Percentiles rank a stretch among this genome's conserved stretches.
phyloP scores from a whole-genome alignment of 768 basidiomycete species.

The Hemileccinum rubropunctum region DNA sequence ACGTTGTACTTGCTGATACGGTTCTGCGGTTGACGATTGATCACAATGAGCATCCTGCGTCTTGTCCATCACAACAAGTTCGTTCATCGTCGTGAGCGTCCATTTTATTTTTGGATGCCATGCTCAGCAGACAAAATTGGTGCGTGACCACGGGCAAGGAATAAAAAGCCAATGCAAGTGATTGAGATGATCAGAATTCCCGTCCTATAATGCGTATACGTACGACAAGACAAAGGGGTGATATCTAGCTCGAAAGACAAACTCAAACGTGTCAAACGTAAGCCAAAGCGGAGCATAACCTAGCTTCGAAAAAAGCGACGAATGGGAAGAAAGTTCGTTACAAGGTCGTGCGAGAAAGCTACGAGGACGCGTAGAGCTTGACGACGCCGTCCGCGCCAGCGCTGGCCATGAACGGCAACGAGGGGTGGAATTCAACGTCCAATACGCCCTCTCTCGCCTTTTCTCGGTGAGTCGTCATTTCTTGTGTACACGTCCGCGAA shows the following conservation, averaged over 20 bases:
- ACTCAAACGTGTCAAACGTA: conserved; percentile 7
- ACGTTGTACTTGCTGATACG: not conserved
- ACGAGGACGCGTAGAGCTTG: conserved; percentile 87
- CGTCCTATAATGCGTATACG: conserved; percentile 26
- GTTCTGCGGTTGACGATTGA: not conserved
- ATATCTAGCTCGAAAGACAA: conserved; percentile 8
- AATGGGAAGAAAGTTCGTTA: not conserved
- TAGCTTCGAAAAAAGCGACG: not conserved
- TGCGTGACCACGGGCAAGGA: conserved; percentile 2
- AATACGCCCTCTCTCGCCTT: conserved; percentile 91
- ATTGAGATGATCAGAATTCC: conserved; percentile 22
- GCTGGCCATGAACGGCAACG: conserved; percentile 84
- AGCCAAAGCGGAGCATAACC: conserved; percentile 12
- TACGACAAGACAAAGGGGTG: conserved; percentile 13
- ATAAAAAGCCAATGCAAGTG: conserved; percentile 3
- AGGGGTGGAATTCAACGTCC: conserved; percentile 80
- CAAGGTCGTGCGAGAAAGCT: not conserved
- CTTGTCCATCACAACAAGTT: too few species aligned
- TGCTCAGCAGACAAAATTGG: not conserved
- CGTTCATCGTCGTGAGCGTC: too few species aligned
- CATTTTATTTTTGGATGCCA: too few species aligned
- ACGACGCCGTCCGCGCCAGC: conserved; percentile 96
- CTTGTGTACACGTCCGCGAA: conserved; percentile 79
- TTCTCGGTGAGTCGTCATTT: conserved; percentile 84
- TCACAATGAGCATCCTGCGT: too few species aligned